Conservation (phyloP, 208 protist species). For the Strigomonas culicis region DNA sequence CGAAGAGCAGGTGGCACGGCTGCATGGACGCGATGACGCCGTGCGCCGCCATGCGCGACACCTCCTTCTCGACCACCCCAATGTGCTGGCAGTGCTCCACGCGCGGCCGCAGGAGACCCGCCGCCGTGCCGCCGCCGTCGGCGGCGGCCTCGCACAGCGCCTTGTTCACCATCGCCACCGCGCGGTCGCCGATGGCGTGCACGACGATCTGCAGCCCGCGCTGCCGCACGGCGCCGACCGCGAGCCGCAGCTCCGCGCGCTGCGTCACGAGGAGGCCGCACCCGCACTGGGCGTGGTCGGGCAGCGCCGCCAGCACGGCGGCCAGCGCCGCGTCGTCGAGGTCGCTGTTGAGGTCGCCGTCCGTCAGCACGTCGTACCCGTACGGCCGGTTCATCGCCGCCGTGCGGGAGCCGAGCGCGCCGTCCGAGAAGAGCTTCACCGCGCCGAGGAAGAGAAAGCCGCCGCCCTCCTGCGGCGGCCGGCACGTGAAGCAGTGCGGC, state of each 20-base stretch:
- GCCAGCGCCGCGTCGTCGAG: constrained; percentile 29
- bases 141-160: constrained; percentile 27
- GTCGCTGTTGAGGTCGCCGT: constrained; percentile 49
- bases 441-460: constrained; percentile 43
- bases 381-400: constrained; percentile 56
- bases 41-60: constrained; percentile 31
- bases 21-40: constrained; percentile 75
- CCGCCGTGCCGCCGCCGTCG: constrained; percentile 17
- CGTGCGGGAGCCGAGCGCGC: constrained; percentile 55
- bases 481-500: constrained; percentile 39
- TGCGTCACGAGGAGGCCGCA: constrained; percentile 43
- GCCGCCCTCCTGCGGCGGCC: constrained; percentile 22
- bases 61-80: constrained; percentile 30
- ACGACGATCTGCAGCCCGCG: constrained; percentile 37
- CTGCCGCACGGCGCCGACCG: constrained; percentile 21
- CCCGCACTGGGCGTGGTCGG: constrained; percentile 17
- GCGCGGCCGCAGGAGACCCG: constrained; percentile 34
- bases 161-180: constrained; percentile 44
- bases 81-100: constrained; percentile 74
- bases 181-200: constrained; percentile 68
- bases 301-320: constrained; percentile 11
- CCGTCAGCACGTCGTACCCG: constrained; percentile 27
- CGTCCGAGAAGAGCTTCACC: constrained; percentile 64
- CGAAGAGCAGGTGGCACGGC: constrained; percentile 56
- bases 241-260: constrained; percentile 24